Conservation (phyloP, 192 early-diverging fungal species). For the Podila epigama region DNA sequence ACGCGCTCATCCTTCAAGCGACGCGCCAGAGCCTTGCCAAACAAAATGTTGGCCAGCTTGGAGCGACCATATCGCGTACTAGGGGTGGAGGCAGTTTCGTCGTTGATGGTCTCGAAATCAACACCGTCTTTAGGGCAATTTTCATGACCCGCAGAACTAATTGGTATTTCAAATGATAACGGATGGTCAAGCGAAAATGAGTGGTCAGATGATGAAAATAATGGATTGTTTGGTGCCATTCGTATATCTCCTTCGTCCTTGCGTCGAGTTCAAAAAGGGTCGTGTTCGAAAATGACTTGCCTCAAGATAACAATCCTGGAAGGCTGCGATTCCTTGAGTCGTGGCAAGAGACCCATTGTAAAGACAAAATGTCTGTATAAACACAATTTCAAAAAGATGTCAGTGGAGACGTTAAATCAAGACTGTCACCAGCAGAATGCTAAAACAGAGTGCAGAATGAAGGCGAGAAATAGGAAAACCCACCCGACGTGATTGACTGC, state of each 20-base stretch:
- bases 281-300: too few species aligned
- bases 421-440: too few species aligned
- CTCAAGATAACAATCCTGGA: slow-evolving; percentile 40
- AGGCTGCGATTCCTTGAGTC: slow-evolving; percentile 21
- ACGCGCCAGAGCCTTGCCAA: slow-evolving; percentile 50
- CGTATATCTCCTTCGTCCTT: too few species aligned
- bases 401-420: too few species aligned
- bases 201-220: too few species aligned
- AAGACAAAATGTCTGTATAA: slow-evolving; percentile 6
- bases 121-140: slow-evolving; percentile 17
- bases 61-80: slow-evolving; percentile 46
- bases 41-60: slow-evolving; percentile 61
- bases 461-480: not conserved
- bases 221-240: too few species aligned
- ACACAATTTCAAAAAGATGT: not conserved
- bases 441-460: too few species aligned
- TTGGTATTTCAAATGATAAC: too few species aligned
- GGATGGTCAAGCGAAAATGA: too few species aligned
- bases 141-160: slow-evolving; percentile 29
- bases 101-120: slow-evolving; percentile 50
- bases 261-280: too few species aligned
- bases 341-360: slow-evolving; percentile 8
- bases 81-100: slow-evolving; percentile 18
- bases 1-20: slow-evolving; percentile 10
- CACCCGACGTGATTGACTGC: slow-evolving; percentile 58